Evolutionary conservation across 2,329 filamentous ascomycete species (phyloP), one percentile per base, ranked within the genome.

Genomic region (Cladosporium sp.): DNA sequence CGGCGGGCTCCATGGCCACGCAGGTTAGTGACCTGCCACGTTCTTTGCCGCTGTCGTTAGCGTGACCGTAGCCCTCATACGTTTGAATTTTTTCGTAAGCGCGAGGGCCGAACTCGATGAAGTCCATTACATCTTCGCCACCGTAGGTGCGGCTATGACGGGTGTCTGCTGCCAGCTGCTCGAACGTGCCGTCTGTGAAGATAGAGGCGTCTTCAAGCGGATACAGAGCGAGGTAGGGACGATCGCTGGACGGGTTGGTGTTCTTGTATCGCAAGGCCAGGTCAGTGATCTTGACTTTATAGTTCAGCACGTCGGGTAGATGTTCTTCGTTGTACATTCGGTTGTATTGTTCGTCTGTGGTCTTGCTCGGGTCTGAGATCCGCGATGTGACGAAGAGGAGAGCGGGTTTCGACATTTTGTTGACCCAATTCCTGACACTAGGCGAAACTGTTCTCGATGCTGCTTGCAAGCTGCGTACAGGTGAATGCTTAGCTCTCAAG

Each of bases 1-100:
- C 64, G 12, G 56, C 58, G 4, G 66, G 62, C 44, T 65, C 65
- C 57, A 67, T 64, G 3, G 56, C 57, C 1, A 65, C 59, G 34
- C 57, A 58, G 15, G 60, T 51, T 17, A 64, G 37, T 1, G 60
- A 58, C 47, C 51, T 34, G 19, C 52, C 57, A 7, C 56, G 48
- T 13, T 47, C 56, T 17, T 39, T 32, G 19, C 59, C 56, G 34
- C 36, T 54, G 3, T 57, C 32, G 17, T 48, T 20, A 3, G 49
- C 58, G 35, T 58, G 48, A 12, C 53, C 45, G 36, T 59, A 57
- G 39, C 58, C 60, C 57, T 63, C 61, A 40, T 60, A 62, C 2
- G 58, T 62, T 48, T 64, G 59, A 9, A 61, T 63, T 28, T 61
- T 60, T 34, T 63, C 59, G 32, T 59, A 63, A 2, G 37, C 24